A percentile compares a stretch with the other conserved stretches of the same genome.
phyloP scores from a whole-genome alignment of 2,329 filamentous ascomycete genomes.

The Exophiala calicioides region DNA sequence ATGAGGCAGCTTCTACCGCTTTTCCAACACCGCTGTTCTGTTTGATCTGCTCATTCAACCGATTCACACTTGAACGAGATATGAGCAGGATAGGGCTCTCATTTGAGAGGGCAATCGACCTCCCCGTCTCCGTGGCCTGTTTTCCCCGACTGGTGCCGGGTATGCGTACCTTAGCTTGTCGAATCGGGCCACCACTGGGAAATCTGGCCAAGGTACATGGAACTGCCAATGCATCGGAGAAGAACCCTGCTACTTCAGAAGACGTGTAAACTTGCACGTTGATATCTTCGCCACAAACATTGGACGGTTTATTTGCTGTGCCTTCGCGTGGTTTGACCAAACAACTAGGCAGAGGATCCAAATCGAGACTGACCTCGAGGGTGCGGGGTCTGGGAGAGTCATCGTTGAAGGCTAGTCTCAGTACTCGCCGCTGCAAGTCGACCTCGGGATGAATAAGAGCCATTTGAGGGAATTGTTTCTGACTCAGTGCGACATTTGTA shows the following conservation, averaged over 20 bases:
- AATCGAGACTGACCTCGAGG: slow-evolving; percentile 59
- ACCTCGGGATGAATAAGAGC: slow-evolving; percentile 74
- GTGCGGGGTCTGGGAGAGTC: slow-evolving; percentile 36
- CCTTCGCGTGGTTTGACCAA: slow-evolving; percentile 35
- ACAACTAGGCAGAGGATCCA: slow-evolving; percentile 40
- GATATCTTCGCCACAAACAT: slow-evolving; percentile 81
- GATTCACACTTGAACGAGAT: slow-evolving; percentile 74
- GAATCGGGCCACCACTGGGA: slow-evolving; percentile 54
- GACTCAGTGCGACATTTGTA: slow-evolving; percentile 79
- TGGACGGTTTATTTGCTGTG: slow-evolving; percentile 53
- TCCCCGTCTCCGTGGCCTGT: slow-evolving; percentile 43
- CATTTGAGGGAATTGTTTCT: slow-evolving; percentile 88
- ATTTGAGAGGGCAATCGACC: slow-evolving; percentile 79
- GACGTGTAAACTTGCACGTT: slow-evolving; percentile 70
- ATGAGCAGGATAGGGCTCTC: slow-evolving; percentile 91
- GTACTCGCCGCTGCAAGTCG: slow-evolving; percentile 66
- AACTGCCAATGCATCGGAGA: slow-evolving; percentile 71
- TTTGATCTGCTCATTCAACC: slow-evolving; percentile 72
- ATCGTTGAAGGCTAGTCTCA: slow-evolving; percentile 58
- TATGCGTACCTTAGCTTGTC: slow-evolving; percentile 41
- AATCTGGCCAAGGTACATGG: slow-evolving; percentile 84
- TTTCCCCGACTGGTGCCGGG: slow-evolving; percentile 58
- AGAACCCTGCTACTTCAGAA: slow-evolving; percentile 69
- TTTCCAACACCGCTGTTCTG: slow-evolving; percentile 46
- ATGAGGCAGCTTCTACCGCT: slow-evolving; percentile 70